These are phyloP conservation scores for Neurospora sp. DNA, from an alignment of 495 filamentous ascomycete genomes.

Conservation along the genomic window DNA sequence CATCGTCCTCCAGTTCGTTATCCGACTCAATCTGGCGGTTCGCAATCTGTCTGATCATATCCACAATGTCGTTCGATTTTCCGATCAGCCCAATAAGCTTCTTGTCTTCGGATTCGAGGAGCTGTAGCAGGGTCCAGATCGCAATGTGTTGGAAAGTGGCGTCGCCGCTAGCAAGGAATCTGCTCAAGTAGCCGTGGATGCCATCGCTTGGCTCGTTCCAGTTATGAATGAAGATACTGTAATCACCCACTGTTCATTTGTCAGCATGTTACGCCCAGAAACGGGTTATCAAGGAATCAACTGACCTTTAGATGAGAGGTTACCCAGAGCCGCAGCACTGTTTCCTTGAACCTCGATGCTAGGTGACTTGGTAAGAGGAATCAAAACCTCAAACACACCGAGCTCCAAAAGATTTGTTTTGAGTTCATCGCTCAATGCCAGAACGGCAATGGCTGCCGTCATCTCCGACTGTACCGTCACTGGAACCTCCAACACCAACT, in stretches of 20 bases:
- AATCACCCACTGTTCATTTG: slow-evolving; percentile 68
- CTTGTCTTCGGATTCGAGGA: slow-evolving; percentile 88
- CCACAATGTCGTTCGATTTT: slow-evolving; percentile 76
- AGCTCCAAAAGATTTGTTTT: slow-evolving; percentile 86
- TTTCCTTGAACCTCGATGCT: slow-evolving; percentile 98
- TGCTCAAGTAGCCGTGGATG: slow-evolving; percentile 86
- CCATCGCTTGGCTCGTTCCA: slow-evolving; percentile 90
- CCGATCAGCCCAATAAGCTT: slow-evolving; percentile 75
- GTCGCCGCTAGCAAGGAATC: slow-evolving; percentile 89
- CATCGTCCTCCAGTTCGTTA: slow-evolving; percentile 74
- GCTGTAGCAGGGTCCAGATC: slow-evolving; percentile 93
- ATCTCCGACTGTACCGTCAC: slow-evolving; percentile 96
- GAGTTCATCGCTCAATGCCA: slow-evolving; percentile 90
- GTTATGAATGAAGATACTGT: slow-evolving; percentile 87
- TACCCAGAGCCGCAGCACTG: slow-evolving; percentile 90
- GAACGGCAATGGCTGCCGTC: slow-evolving; percentile 97
- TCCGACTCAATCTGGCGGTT: slow-evolving; percentile 87
- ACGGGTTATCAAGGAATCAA: not conserved
- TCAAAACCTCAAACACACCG: slow-evolving; percentile 92
- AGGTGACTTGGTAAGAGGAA: slow-evolving; percentile 86
- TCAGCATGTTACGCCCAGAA: not conserved
- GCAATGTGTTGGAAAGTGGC: slow-evolving; percentile 98
- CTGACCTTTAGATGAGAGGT: slow-evolving; percentile 92
- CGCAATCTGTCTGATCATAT: slow-evolving; percentile 81
- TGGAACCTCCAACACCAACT: slow-evolving; percentile 86